phyloP scores from a whole-genome alignment of 257 asterid genomes.

The Penstemon davidsonii region DNA sequence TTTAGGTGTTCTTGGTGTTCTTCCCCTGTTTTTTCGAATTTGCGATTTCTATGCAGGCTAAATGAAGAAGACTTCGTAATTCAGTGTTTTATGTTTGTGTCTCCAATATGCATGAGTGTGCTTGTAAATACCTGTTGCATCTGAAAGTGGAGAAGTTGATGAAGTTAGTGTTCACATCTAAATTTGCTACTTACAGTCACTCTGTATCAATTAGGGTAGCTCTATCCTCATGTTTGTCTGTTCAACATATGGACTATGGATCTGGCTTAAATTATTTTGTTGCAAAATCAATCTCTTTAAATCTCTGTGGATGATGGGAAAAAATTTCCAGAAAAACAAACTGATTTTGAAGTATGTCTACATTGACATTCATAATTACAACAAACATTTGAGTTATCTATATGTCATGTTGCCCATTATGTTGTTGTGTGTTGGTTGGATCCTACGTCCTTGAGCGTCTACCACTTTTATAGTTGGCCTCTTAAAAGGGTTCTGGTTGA shows the following conservation, averaged over 20 bases:
- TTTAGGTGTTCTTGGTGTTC: no score
- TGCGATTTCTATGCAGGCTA: no score
- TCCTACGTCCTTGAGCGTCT: conserved; percentile 68
- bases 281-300: conserved; percentile 36
- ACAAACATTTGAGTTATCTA: conserved; percentile 34
- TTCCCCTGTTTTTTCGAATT: no score
- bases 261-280: conserved; percentile 24
- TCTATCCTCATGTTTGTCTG: conserved; percentile 1
- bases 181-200: conserved; percentile 18
- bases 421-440: conserved; percentile 38
- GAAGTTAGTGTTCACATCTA: conserved; percentile 3
- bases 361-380: conserved; percentile 39
- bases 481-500: conserved; percentile 74
- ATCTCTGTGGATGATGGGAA: conserved; percentile 24
- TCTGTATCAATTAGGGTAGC: conserved; percentile 14
- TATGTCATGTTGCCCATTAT: conserved; percentile 31
- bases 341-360: conserved; percentile 18
- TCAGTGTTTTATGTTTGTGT: conserved; percentile 7
- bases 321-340: conserved; percentile 28
- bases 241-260: conserved; percentile 17
- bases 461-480: conserved; percentile 79
- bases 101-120: conserved; percentile 9
- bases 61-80: no score
- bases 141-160: background rate
- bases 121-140: conserved; percentile 13